Percentiles rank a stretch among this genome's conserved stretches.
phyloP scores from a whole-genome alignment of 305 asterid species.

The Fraxinus sp. region DNA sequence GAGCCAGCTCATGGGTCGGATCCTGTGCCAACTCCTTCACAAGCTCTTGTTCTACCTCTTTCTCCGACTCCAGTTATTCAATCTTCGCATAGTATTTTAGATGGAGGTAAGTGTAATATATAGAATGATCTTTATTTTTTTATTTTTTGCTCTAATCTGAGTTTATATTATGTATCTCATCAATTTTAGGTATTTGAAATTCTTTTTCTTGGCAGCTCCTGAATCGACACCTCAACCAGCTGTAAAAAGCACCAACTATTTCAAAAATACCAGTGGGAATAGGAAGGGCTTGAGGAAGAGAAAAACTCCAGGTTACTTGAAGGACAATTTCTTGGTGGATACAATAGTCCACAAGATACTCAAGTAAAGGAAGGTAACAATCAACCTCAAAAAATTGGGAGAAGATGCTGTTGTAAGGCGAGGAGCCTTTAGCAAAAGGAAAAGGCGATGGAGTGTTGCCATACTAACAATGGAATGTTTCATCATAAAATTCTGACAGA shows the following conservation, averaged over 20 bases:
- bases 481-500: neutral
- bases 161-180: neutral
- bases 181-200: neutral
- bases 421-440: neutral
- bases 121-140: neutral
- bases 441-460: neutral
- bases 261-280: neutral
- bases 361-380: neutral
- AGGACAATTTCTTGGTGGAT: neutral
- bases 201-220: neutral
- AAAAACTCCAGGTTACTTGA: neutral
- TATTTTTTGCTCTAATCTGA: neutral
- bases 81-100: neutral
- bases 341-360: neutral
- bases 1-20: neutral
- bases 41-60: neutral
- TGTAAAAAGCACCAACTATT: neutral
- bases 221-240: neutral
- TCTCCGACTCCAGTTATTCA: neutral
- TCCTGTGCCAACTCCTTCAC: neutral
- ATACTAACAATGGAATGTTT: neutral
- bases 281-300: neutral
- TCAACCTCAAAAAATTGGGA: neutral
- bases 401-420: neutral
- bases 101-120: neutral